Evolutionary conservation across 352 stramenopile genomes (phyloP), one percentile per base, ranked within the genome.

Genomic region (Globisporangium megalacanthum): DNA sequence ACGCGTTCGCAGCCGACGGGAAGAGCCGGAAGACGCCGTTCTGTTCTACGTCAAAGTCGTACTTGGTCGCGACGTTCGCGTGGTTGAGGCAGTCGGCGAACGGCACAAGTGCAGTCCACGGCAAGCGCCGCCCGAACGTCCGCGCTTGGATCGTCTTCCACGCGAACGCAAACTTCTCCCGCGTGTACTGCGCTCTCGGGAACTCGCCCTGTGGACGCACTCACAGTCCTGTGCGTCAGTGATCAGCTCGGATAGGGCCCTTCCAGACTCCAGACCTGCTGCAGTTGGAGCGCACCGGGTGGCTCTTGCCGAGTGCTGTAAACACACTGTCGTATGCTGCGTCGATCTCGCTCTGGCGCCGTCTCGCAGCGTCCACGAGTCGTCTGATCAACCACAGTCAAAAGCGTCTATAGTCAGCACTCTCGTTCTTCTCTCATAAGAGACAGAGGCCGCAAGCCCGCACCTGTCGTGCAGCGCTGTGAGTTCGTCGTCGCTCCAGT

Each of bases 31-130:
- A 97, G 5, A 65, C 56, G 1, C 62, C 70, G 36, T 86, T 85
- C 13, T 49, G 60, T 48, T 79, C 64, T 25, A 84, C 70, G 54
- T 88, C 60, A 41, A 88, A 89, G 59, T 89, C 82, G 69, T 96
- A 97, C 62, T 92, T 95, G 11, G 86, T 96, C 35, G 81, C 75
- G 2, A 96, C 76, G 62, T 98, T 98, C 39, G 62, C 64, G 66
- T 98, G 92, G 60, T 98, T 98, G 14, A 98, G 70, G 50, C 84
- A 96, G 69, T 98, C 92, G 7, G 90, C 91, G 54, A 98, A 92
- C 7, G 92, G 92, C 39, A 98, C 92, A 45, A 98, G 75, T 4
- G 88, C 69, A 6, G 86, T 96, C 86, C 88, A 97, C 17, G 87
- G 89, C 59, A 98, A 68, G 3, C 88, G 77, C 8, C 88, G 78